phyloP scores from a whole-genome alignment of 2,329 filamentous ascomycete species.

The Emmonsiellopsis sp. region DNA sequence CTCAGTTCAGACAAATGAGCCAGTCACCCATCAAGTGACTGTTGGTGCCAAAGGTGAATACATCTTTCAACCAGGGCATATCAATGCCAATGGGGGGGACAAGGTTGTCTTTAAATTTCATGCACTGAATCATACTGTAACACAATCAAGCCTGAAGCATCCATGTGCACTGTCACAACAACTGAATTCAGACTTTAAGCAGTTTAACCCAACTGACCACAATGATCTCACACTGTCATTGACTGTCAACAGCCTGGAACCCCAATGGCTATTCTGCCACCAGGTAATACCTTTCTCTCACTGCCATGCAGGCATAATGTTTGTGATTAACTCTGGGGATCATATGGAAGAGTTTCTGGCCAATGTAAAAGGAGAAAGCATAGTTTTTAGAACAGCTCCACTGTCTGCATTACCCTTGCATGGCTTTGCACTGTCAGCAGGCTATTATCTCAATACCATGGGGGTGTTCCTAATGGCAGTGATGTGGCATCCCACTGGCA shows the following conservation, averaged over 20 bases:
- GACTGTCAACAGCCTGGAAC: slow-evolving; percentile 14
- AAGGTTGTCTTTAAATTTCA: slow-evolving; percentile 15
- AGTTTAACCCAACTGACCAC: slow-evolving; percentile 10
- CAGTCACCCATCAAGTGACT: not conserved
- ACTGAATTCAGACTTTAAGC: slow-evolving; percentile 8
- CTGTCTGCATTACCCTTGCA: not conserved
- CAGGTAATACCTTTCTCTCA: slow-evolving; percentile 14
- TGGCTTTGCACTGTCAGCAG: too few species aligned
- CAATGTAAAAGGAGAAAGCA: slow-evolving; percentile 5
- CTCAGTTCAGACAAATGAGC: not conserved
- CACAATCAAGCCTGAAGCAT: slow-evolving; percentile 10
- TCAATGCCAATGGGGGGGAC: slow-evolving; percentile 12
- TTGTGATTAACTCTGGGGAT: slow-evolving; percentile 17
- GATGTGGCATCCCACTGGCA: not conserved
- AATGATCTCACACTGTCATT: slow-evolving; percentile 6
- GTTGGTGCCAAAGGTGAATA: not conserved
- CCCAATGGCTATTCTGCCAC: slow-evolving; percentile 20
- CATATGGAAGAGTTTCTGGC: slow-evolving; percentile 13
- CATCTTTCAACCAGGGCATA: not conserved
- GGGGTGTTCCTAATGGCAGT: too few species aligned
- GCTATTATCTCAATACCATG: too few species aligned
- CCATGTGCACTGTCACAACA: slow-evolving; percentile 5
- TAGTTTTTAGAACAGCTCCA: not conserved
- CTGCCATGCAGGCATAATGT: slow-evolving; percentile 20
- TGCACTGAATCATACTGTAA: slow-evolving; percentile 10